Conservation (phyloP, 2,329 filamentous ascomycete species). For the Cordyceps cateniannulata region DNA sequence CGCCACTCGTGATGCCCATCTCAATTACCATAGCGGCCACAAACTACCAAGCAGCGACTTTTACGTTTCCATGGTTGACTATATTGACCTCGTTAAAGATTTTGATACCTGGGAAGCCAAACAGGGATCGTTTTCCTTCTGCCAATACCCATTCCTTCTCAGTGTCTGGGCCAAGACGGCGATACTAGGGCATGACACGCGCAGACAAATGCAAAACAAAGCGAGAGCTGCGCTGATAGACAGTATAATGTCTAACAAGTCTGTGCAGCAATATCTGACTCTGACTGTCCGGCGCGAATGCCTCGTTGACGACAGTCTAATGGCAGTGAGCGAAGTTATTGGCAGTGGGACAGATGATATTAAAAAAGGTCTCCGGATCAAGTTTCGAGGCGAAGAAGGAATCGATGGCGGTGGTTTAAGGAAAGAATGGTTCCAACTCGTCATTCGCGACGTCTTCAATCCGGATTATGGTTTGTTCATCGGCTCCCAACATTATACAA, state of each 20-base stretch:
- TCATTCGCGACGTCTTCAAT: constrained; percentile 86
- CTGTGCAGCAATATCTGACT: constrained; percentile 69
- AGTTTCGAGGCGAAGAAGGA: constrained; percentile 83
- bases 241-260: constrained; percentile 70
- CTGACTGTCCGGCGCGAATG: constrained; percentile 77
- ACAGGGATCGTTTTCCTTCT: constrained; percentile 73
- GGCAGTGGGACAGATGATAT: constrained; percentile 76
- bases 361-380: constrained; percentile 82
- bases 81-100: constrained; percentile 76
- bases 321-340: constrained; percentile 76
- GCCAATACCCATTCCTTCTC: constrained; percentile 85
- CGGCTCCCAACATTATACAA: background rate
- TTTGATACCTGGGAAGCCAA: constrained; percentile 83
- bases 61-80: constrained; percentile 81
- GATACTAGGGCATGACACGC: constrained; percentile 81
- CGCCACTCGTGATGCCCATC: constrained; percentile 24
- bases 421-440: constrained; percentile 90
- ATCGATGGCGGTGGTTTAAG: constrained; percentile 83
- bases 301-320: constrained; percentile 80
- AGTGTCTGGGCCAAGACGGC: constrained; percentile 90
- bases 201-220: constrained; percentile 82
- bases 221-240: constrained; percentile 88
- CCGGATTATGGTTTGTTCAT: constrained; percentile 68
- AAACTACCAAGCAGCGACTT: constrained; percentile 77
- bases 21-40: constrained; percentile 44